These are phyloP conservation scores for Erodium chrysanthum DNA, from an alignment of 441 rosid genomes.

Conservation along the genomic window DNA sequence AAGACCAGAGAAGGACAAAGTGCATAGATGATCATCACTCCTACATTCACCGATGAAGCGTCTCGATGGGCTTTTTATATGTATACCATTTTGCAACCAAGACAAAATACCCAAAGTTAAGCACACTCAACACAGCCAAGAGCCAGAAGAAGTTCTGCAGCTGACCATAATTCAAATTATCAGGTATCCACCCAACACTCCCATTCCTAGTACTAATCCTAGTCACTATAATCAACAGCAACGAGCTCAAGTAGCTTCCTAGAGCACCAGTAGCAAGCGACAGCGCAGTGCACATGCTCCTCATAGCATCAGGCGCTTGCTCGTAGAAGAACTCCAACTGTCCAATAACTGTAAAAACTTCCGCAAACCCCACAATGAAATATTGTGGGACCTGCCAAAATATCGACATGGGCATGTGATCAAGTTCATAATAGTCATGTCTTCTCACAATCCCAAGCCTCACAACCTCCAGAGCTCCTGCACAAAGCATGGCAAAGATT, in stretches of 20 bases:
- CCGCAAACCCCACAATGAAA: conserved; percentile 49
- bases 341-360: conserved; percentile 77
- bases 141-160: conserved; percentile 73
- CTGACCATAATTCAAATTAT: conserved; percentile 63
- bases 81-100: conserved; percentile 63
- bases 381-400: conserved; percentile 71
- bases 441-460: conserved; percentile 43
- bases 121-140: conserved; percentile 44
- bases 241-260: conserved; percentile 71
- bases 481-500: conserved; percentile 53
- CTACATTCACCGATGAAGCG: neutral
- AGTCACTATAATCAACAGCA: conserved; percentile 61
- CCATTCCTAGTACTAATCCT: conserved; percentile 39
- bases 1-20: too few relatives aligned
- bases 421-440: conserved; percentile 41
- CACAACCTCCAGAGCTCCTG: conserved; percentile 51
- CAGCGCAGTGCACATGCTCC: conserved; percentile 79
- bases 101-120: conserved; percentile 56
- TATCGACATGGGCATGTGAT: conserved; percentile 53
- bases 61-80: conserved; percentile 39
- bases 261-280: conserved; percentile 62
- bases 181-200: conserved; percentile 80
- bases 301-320: conserved; percentile 91
- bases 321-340: conserved; percentile 87
- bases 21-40: neutral